Percentiles rank a stretch among this genome's conserved stretches.
These are phyloP conservation scores for Fraxinus ornus DNA, from an alignment of 305 asterid species.

Conservation along the genomic window DNA sequence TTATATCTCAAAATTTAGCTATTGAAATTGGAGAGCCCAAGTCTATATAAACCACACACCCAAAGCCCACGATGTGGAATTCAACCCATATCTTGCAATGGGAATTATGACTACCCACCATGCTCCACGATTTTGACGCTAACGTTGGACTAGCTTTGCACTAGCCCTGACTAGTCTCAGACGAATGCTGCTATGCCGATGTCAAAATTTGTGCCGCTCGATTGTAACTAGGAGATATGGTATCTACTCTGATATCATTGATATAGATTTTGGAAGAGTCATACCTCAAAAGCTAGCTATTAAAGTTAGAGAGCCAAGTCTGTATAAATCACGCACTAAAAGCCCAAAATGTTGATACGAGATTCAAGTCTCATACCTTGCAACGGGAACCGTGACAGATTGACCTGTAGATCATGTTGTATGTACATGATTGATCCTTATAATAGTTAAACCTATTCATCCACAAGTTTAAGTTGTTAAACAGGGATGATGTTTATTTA, in stretches of 20 bases:
- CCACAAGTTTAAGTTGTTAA: not conserved
- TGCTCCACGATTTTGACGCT: not conserved
- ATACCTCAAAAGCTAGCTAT: not conserved
- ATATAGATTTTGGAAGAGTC: not conserved
- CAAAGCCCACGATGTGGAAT: not conserved
- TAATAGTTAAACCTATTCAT: not conserved
- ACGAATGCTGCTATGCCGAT: too few relatives aligned
- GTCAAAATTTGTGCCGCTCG: not conserved
- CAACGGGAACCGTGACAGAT: not conserved
- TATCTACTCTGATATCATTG: not conserved
- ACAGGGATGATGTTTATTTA: not conserved
- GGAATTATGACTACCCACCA: not conserved
- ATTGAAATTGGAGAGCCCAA: not conserved
- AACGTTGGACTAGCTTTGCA: not conserved
- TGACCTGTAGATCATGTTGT: conserved; percentile 9
- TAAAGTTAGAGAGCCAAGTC: not conserved
- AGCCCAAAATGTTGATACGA: not conserved
- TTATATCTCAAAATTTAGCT: not conserved
- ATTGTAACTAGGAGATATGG: not conserved
- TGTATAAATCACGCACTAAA: not conserved
- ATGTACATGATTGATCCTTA: not conserved
- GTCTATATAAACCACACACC: not conserved
- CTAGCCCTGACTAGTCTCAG: not conserved
- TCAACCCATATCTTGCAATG: not conserved
- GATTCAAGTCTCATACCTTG: not conserved